Conservation (phyloP, 2,329 filamentous ascomycete genomes). For the Bipolaris zeicola region DNA sequence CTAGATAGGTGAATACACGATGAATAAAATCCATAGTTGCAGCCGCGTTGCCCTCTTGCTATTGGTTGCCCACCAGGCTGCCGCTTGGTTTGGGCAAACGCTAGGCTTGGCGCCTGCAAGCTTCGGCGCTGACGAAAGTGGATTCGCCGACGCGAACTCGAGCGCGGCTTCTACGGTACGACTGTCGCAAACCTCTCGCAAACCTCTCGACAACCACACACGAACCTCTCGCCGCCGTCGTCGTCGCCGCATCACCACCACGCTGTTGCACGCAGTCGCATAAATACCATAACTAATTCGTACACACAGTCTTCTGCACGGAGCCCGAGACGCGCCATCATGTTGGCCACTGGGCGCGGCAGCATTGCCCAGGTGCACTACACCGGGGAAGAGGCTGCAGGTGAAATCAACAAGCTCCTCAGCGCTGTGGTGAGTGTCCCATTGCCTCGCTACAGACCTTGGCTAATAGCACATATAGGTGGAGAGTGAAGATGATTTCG, state of each 20-base stretch:
- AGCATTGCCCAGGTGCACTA: conserved; percentile 40
- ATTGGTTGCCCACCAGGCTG: neutral
- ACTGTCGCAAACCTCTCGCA: conserved; percentile 20
- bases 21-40: neutral
- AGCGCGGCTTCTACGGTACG: conserved; percentile 16
- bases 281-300: conserved; percentile 9
- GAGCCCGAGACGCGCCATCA: conserved; percentile 19
- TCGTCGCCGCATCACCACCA: conserved; percentile 3
- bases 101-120: conserved; percentile 4
- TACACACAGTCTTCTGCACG: neutral
- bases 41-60: neutral
- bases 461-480: conserved; percentile 49
- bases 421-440: conserved; percentile 71
- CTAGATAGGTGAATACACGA: conserved; percentile 2
- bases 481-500: conserved; percentile 85
- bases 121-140: conserved; percentile 21
- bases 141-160: conserved; percentile 16
- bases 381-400: conserved; percentile 41
- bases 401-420: conserved; percentile 77
- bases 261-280: conserved; percentile 14
- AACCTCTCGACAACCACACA: conserved; percentile 8
- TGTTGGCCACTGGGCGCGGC: conserved; percentile 40
- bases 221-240: too few species aligned
- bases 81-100: conserved; percentile 9
- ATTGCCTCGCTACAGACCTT: neutral